Conservation (phyloP, 495 filamentous ascomycete genomes). For the Daldinia decipiens region DNA sequence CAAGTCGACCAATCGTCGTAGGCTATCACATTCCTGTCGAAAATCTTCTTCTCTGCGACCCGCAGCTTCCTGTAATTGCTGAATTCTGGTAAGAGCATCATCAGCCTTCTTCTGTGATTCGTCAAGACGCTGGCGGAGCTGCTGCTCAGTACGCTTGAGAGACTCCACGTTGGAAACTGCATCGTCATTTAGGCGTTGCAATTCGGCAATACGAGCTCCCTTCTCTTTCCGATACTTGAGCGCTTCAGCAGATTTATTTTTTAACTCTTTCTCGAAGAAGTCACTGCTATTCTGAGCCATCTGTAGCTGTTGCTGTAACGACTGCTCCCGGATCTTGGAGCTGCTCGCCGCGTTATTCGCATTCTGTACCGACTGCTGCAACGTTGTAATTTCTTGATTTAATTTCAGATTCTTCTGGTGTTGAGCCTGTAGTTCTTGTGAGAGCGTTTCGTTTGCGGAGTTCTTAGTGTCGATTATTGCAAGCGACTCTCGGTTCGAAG, state of each 20-base stretch:
- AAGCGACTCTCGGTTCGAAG: conserved; percentile 88
- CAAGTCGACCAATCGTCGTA: conserved; percentile 81
- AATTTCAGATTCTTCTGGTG: conserved; percentile 88
- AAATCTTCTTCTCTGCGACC: conserved; percentile 82
- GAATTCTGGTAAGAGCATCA: conserved; percentile 79
- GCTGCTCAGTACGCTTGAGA: conserved; percentile 79
- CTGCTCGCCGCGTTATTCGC: conserved; percentile 79
- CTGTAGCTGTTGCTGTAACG: conserved; percentile 87
- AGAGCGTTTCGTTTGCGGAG: conserved; percentile 82
- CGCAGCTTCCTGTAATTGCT: conserved; percentile 84
- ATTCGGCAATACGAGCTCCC: conserved; percentile 80
- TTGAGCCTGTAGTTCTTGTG: conserved; percentile 83
- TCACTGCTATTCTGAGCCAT: conserved; percentile 87
- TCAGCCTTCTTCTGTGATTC: conserved; percentile 88
- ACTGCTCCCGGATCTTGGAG: conserved; percentile 87
- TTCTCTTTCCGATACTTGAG: conserved; percentile 96
- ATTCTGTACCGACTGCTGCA: conserved; percentile 84
- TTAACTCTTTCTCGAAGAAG: conserved; percentile 89
- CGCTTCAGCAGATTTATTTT: conserved; percentile 84
- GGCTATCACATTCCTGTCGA: conserved; percentile 80
- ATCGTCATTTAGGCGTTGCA: conserved; percentile 90
- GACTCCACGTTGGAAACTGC: conserved; percentile 77
- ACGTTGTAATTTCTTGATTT: conserved; percentile 77
- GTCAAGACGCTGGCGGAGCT: conserved; percentile 79
- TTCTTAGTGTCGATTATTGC: conserved; percentile 90